Base-by-base conservation (phyloP, 257 asterid genomes). In the Nicotiana tabacum region DNA sequence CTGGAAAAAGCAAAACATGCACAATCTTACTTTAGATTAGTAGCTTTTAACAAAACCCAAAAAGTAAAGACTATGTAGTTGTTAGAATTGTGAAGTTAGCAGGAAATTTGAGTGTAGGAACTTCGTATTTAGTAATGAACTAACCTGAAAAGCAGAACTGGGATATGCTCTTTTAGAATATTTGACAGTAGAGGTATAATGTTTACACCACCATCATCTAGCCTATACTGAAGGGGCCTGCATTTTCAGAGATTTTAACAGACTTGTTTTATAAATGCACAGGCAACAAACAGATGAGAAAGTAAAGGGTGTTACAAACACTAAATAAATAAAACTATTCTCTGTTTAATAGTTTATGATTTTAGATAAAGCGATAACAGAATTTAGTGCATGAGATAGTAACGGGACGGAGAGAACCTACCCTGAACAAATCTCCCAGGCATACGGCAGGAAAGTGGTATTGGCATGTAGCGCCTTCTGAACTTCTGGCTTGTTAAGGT, bases 131-230 rank as follows among this genome's bases (percentile, higher is more conserved):
- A 16, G 74, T 35, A 68, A 21, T 33, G 21, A 43, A 64, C 84
- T 15, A 48, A 83, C 88, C 88, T 86, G 86, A 55, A 86, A 80
- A 86, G 83, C 51, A 86, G 81, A 77, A 86, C 11, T 24, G 81
- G 85, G 9, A 86, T 81, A 2, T 60, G 56, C 70, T 80, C 64
- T 39, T 84, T 76, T 27, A 83, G 48, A 32, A 86, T 74, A 10
- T 81, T 64, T 77, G 84, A 72, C 30, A 86, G 55, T 13, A 68
- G 80, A 66, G 83, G 84, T n/a, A 82, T 77, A 39, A 86, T n/a
- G 77, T 80, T 53, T 18, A 12, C 24, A 18, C 68, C 81, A 0
- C 0, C 16, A 80, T 79, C 39, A 4, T 70, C 77, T 0, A 1
- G 12, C 39, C 27, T 77, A 76, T 80, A 80, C 4, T 51, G 12